phyloP scores from a whole-genome alignment of 208 protist species.

The Leptomonas seymouri region DNA sequence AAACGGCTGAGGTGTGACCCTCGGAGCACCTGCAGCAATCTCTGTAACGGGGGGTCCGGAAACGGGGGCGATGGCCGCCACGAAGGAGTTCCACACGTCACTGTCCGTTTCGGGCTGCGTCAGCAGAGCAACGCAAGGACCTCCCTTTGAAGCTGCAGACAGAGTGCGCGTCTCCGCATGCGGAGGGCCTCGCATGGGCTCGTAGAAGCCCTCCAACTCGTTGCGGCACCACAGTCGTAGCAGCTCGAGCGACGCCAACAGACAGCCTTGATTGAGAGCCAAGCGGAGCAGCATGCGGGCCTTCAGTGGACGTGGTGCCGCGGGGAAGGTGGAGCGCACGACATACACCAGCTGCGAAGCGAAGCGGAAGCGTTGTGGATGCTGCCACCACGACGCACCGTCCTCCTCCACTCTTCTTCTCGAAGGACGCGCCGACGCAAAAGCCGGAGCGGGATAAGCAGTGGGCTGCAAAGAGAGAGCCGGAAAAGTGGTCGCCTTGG shows the following conservation, averaged over 20 bases:
- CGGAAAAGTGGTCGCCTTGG: not conserved
- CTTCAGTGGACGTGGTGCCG: conserved; percentile 22
- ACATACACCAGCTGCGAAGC: conserved; percentile 58
- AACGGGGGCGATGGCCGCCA: conserved; percentile 47
- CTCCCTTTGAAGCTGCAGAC: not conserved
- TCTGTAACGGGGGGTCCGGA: conserved; percentile 48
- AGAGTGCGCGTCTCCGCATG: not conserved
- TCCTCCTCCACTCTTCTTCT: not conserved
- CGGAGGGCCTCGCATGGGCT: not conserved
- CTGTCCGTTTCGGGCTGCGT: conserved; percentile 22
- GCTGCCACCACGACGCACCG: conserved; percentile 5
- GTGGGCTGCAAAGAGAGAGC: too few species aligned
- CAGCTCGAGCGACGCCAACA: conserved; percentile 61
- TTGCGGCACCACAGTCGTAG: conserved; percentile 47
- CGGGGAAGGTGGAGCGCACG: conserved; percentile 40
- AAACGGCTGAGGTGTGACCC: conserved; percentile 49
- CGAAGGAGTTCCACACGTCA: conserved; percentile 54
- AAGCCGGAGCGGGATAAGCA: too few species aligned
- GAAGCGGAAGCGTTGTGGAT: conserved; percentile 46
- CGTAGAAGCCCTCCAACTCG: conserved; percentile 46
- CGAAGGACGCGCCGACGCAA: too few species aligned
- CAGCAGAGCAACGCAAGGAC: conserved; percentile 3
- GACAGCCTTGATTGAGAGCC: conserved; percentile 62
- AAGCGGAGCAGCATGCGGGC: conserved; percentile 56
- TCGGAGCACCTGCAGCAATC: conserved; percentile 48